Percentiles rank a stretch among this genome's conserved stretches.
Conservation (phyloP, 148 eudicot species). For the Chenopodium formosanum region DNA sequence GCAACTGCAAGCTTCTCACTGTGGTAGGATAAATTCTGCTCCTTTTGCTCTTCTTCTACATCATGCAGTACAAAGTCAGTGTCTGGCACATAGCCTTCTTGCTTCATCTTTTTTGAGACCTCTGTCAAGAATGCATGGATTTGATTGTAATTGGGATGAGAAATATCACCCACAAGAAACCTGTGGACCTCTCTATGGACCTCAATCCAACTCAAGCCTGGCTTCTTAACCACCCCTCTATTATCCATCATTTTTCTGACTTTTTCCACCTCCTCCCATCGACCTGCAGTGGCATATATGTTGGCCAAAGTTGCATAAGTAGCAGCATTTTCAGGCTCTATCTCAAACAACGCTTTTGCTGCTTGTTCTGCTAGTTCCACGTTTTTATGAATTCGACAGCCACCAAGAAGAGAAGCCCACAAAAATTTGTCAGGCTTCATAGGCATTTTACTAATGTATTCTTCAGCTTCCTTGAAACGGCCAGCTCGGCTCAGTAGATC, state of each 20-base stretch:
- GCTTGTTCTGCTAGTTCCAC: conserved; percentile 45
- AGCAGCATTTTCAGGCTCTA: conserved; percentile 49
- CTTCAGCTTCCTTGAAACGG: conserved; percentile 44
- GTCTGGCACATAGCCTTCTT: conserved; percentile 61
- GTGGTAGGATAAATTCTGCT: conserved; percentile 56
- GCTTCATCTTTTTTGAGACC: conserved; percentile 50
- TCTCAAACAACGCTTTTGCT: conserved; percentile 35
- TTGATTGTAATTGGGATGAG: conserved; percentile 44
- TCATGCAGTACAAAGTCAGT: conserved; percentile 56
- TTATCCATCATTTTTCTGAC: conserved; percentile 45
- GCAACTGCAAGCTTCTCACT: conserved; percentile 71
- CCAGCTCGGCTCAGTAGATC: conserved; percentile 47
- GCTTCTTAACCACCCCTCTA: conserved; percentile 47
- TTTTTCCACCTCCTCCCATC: conserved; percentile 40
- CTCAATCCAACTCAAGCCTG: conserved; percentile 59
- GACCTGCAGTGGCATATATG: conserved; percentile 40
- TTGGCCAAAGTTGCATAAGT: conserved; percentile 46
- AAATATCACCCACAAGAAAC: conserved; percentile 52
- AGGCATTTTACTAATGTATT: conserved; percentile 43
- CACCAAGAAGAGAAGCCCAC: conserved; percentile 52
- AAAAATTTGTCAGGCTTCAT: conserved; percentile 46
- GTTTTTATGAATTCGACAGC: conserved; percentile 49
- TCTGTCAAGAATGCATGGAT: conserved; percentile 41
- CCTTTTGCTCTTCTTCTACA: conserved; percentile 65
- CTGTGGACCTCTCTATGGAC: conserved; percentile 44